phyloP scores from a whole-genome alignment of 179 eudicot species.

The Corrigiola litoralis region DNA sequence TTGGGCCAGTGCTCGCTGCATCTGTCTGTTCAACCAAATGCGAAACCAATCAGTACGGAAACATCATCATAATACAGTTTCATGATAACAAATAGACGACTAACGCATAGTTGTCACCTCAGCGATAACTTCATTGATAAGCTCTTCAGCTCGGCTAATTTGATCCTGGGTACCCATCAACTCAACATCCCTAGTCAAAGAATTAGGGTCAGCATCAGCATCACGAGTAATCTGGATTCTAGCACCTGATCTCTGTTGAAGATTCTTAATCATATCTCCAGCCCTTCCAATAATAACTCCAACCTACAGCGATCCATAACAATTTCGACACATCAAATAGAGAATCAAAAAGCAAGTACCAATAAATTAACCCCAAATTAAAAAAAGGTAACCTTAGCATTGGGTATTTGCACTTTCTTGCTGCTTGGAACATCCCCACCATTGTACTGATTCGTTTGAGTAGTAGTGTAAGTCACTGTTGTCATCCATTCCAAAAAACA shows the following conservation, averaged over 20 bases:
- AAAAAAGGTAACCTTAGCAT: constrained; percentile 43
- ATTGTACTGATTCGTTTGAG: constrained; percentile 24
- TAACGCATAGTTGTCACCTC: constrained; percentile 40
- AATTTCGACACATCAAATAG: background rate
- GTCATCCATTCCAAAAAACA: background rate
- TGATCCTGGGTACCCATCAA: constrained; percentile 74
- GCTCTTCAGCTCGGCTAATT: constrained; percentile 69
- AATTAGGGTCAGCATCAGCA: constrained; percentile 69
- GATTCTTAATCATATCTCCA: constrained; percentile 84
- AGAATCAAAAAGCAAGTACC: background rate
- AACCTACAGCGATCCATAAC: constrained; percentile 30
- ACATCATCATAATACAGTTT: background rate
- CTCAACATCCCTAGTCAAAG: constrained; percentile 70
- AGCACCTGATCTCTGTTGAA: constrained; percentile 83
- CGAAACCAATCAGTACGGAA: background rate
- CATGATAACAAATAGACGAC: no score
- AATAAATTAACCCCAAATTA: background rate
- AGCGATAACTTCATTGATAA: constrained; percentile 70
- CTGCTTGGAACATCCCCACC: constrained; percentile 37
- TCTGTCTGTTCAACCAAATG: constrained; percentile 56
- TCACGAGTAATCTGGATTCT: constrained; percentile 90
- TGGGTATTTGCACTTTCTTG: constrained; percentile 74
- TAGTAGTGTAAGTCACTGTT: constrained; percentile 37
- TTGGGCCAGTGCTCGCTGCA: constrained; percentile 32
- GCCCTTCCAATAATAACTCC: constrained; percentile 88